phyloP scores from a whole-genome alignment of 2,329 filamentous ascomycete genomes.

The Colletotrichum chlorophyti region DNA sequence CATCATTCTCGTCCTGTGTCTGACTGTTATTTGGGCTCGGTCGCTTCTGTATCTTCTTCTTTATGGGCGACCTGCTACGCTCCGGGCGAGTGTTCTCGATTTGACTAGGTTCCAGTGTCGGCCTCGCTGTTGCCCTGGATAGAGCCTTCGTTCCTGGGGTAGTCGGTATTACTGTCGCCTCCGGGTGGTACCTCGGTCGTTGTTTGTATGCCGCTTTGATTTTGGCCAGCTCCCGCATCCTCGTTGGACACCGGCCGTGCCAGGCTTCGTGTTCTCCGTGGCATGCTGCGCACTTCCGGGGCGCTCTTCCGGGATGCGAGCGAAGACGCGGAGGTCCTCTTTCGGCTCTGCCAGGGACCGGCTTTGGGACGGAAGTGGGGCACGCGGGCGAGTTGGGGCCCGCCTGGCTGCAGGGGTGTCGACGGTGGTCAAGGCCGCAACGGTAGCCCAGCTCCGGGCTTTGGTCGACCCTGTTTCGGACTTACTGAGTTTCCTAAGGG shows the following conservation, averaged over 20 bases:
- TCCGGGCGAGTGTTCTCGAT: background rate
- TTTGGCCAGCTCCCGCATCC: background rate
- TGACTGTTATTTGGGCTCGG: background rate
- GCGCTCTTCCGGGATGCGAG: background rate
- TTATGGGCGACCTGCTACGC: conserved; percentile 2
- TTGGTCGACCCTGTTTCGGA: background rate
- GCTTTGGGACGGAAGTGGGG: background rate
- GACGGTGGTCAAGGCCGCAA: background rate
- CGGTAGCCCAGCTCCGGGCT: background rate
- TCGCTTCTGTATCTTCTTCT: conserved; percentile 2
- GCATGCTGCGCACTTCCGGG: background rate
- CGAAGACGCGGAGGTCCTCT: background rate
- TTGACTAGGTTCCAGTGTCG: background rate
- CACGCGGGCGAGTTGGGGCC: background rate
- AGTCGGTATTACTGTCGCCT: background rate
- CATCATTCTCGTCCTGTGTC: background rate
- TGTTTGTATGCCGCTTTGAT: conserved; percentile 1
- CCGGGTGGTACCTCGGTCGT: conserved; percentile 1
- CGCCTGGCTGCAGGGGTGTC: background rate
- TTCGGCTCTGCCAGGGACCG: background rate
- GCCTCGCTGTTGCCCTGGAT: background rate
- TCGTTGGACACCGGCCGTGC: background rate
- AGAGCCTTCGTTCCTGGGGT: background rate
- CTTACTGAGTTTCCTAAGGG: background rate
- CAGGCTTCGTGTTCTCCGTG: background rate